Conservation (phyloP, 352 stramenopile genomes). For the Globisporangium canariense region DNA sequence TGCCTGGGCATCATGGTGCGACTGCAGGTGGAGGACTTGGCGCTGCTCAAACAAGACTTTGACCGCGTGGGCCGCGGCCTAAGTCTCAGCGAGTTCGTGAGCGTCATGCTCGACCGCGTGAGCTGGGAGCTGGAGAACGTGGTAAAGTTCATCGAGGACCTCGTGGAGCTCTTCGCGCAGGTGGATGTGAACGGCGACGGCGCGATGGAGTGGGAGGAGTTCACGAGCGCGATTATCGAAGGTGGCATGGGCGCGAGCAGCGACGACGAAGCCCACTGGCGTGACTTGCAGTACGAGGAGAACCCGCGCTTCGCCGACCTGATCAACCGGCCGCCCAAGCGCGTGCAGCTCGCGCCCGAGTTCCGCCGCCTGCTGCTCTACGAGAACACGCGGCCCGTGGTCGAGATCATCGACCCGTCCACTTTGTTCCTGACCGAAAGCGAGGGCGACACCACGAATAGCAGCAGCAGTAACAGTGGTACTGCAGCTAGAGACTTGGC, state of each 20-base stretch:
- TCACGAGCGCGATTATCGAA: constrained; percentile 80
- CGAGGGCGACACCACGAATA: constrained; percentile 17
- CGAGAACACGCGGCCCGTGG: constrained; percentile 58
- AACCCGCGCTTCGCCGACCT: constrained; percentile 45
- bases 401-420: constrained; percentile 59
- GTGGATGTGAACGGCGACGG: constrained; percentile 79
- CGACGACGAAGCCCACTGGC: constrained; percentile 35
- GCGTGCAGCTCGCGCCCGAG: constrained; percentile 51
- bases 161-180: constrained; percentile 75
- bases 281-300: constrained; percentile 76
- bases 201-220: constrained; percentile 83
- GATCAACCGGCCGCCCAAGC: constrained; percentile 53
- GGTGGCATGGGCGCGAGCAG: constrained; percentile 58
- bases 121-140: constrained; percentile 52
- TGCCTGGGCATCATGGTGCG: constrained; percentile 79
- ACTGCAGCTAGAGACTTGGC: not conserved
- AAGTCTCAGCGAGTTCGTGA: constrained; percentile 61
- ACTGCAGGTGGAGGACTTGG: constrained; percentile 66
- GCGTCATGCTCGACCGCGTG: constrained; percentile 69
- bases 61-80: constrained; percentile 50
- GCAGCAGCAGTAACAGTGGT: not conserved
- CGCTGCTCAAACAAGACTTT: constrained; percentile 63
- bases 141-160: constrained; percentile 62
- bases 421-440: constrained; percentile 35
- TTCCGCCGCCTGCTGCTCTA: constrained; percentile 59